These are phyloP conservation scores for Cystobasidium pallidum DNA, from an alignment of 1,284 basidiomycete species.

Conservation along the genomic window DNA sequence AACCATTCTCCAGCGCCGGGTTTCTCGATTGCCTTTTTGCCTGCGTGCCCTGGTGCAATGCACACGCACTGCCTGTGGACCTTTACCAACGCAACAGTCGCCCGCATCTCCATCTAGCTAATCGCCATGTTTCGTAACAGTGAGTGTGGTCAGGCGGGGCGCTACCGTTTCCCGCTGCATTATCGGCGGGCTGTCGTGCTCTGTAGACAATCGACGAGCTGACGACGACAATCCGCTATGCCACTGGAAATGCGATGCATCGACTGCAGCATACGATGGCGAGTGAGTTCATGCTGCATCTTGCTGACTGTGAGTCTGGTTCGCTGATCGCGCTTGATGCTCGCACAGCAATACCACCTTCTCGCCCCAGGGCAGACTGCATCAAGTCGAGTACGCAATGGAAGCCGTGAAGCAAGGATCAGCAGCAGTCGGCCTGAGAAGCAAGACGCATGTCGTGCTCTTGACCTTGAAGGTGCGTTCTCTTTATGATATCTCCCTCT, in stretches of 20 bases:
- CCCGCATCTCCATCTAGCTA: neutral
- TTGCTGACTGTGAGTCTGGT: neutral
- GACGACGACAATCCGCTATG: slow-evolving; percentile 17
- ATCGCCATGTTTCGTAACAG: slow-evolving; percentile 39
- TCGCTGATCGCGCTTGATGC: neutral
- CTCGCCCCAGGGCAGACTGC: slow-evolving; percentile 79
- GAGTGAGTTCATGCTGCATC: slow-evolving; percentile 28
- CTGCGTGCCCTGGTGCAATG: too few relatives aligned
- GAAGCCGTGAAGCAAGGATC: slow-evolving; percentile 99
- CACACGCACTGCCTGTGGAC: too few relatives aligned
- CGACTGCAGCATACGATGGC: slow-evolving; percentile 39
- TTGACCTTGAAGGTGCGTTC: slow-evolving; percentile 81
- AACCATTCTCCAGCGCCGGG: too few relatives aligned
- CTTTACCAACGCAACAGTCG: too few relatives aligned
- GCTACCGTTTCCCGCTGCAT: neutral
- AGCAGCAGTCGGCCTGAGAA: slow-evolving; percentile 92
- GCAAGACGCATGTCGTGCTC: slow-evolving; percentile 91
- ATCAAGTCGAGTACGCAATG: slow-evolving; percentile 97
- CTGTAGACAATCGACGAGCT: slow-evolving; percentile 18
- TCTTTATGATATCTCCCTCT: neutral
- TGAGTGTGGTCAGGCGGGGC: slow-evolving; percentile 4
- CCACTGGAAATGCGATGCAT: neutral
- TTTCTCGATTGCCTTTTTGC: too few relatives aligned
- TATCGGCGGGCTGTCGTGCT: neutral
- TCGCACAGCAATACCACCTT: slow-evolving; percentile 79